A percentile compares a stretch with the other conserved stretches of the same genome.
Conservation (phyloP, 768 basidiomycete genomes). For the Podaxis rugospora region DNA sequence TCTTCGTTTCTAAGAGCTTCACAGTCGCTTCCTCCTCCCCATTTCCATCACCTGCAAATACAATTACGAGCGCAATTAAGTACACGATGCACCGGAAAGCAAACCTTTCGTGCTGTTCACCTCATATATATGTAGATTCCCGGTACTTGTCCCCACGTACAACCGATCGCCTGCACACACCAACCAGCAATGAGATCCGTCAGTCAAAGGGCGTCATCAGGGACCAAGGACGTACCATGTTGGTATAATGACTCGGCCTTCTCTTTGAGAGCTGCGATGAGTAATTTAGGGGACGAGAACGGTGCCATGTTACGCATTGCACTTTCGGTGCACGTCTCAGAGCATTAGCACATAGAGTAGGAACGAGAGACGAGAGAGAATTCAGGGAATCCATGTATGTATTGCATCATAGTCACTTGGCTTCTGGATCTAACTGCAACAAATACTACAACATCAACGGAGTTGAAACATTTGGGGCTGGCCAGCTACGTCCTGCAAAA, state of each 20-base stretch:
- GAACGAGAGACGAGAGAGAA: neutral
- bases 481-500: too few species aligned
- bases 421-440: neutral
- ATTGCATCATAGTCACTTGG: neutral
- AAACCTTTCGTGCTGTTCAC: conserved; percentile 16
- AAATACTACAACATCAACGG: neutral
- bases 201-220: conserved; percentile 3
- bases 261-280: conserved; percentile 43
- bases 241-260: conserved; percentile 41
- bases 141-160: conserved; percentile 32
- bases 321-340: neutral
- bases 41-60: conserved; percentile 24
- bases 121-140: conserved; percentile 32
- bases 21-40: conserved; percentile 14
- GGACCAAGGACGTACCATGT: conserved; percentile 31
- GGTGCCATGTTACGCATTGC: conserved; percentile 27
- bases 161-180: conserved; percentile 37
- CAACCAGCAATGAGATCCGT: neutral
- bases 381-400: too few species aligned
- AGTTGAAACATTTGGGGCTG: too few species aligned
- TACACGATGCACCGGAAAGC: neutral
- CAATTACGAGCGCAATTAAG: conserved; percentile 6
- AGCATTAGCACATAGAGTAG: neutral
- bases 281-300: conserved; percentile 28
- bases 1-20: conserved; percentile 60